Percentiles rank a stretch among this genome's conserved stretches.
These are phyloP conservation scores for Wallemia ichthyophaga DNA, from an alignment of 1,284 basidiomycete species.

Conservation along the genomic window DNA sequence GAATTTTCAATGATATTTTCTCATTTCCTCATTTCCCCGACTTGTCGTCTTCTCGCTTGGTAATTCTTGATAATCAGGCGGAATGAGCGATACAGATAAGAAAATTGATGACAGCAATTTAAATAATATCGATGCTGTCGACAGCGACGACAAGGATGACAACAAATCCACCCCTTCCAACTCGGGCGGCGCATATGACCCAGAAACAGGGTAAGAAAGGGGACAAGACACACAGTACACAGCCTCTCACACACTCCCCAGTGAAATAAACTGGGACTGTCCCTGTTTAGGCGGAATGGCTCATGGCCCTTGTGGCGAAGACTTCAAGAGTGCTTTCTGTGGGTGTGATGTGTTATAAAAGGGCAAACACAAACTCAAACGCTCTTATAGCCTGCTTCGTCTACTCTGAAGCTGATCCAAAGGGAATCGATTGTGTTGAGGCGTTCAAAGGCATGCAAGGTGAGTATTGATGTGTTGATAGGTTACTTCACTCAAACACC, in stretches of 20 bases:
- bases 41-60: neutral
- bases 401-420: conserved; percentile 75
- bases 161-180: neutral
- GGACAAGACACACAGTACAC: neutral
- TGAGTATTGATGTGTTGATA: no score
- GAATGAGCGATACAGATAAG: no score
- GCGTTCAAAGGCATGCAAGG: conserved; percentile 87
- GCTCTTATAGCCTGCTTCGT: conserved; percentile 42
- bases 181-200: neutral
- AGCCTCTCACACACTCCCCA: neutral
- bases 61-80: neutral
- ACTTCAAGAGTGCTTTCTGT: conserved; percentile 81
- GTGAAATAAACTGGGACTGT: conserved; percentile 16
- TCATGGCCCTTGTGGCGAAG: conserved; percentile 69
- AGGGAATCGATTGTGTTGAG: conserved; percentile 92
- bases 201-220: neutral
- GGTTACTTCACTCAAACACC: neutral
- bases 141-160: no score
- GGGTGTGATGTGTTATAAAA: neutral
- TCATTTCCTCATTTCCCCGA: no score
- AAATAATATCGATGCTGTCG: no score
- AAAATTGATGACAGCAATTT: no score
- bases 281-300: conserved; percentile 90
- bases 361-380: no score
- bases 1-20: no score